phyloP scores from a whole-genome alignment of 2,329 filamentous ascomycete species.

The Diatrype stigma region DNA sequence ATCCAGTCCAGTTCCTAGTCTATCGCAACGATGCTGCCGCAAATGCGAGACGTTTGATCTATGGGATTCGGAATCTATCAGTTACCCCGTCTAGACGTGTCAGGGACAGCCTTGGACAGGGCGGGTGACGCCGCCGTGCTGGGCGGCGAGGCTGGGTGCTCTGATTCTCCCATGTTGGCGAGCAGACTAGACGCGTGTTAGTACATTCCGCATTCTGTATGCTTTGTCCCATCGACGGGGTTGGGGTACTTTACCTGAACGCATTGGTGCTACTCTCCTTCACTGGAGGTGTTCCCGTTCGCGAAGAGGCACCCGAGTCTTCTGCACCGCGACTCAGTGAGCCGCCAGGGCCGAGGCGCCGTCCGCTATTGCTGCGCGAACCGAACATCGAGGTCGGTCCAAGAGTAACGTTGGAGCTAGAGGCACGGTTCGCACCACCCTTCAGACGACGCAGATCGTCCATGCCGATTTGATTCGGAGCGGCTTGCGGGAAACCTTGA shows the following conservation, averaged over 20 bases:
- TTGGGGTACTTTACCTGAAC: slow-evolving; percentile 69
- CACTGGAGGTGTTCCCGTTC: slow-evolving; percentile 81
- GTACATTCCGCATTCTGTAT: slow-evolving; percentile 5
- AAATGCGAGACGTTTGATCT: slow-evolving; percentile 35
- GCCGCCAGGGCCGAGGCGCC: slow-evolving; percentile 72
- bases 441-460: slow-evolving; percentile 87
- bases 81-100: slow-evolving; percentile 50
- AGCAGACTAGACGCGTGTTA: slow-evolving; percentile 44
- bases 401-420: slow-evolving; percentile 62
- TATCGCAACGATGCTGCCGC: slow-evolving; percentile 35
- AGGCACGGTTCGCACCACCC: slow-evolving; percentile 51
- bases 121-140: slow-evolving; percentile 64
- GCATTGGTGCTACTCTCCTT: slow-evolving; percentile 72
- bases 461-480: slow-evolving; percentile 82
- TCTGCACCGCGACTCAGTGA: slow-evolving; percentile 70
- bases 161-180: slow-evolving; percentile 55
- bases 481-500: slow-evolving; percentile 66
- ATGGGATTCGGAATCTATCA: slow-evolving; percentile 35
- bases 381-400: slow-evolving; percentile 84
- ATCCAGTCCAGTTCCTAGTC: slow-evolving; percentile 36
- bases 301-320: slow-evolving; percentile 82
- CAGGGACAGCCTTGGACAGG: slow-evolving; percentile 58
- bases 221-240: not conserved
- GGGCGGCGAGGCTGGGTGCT: slow-evolving; percentile 65
- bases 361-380: slow-evolving; percentile 86